Base-by-base conservation (phyloP, 2,329 filamentous ascomycete genomes). In the Salinomyces thailandicus region DNA sequence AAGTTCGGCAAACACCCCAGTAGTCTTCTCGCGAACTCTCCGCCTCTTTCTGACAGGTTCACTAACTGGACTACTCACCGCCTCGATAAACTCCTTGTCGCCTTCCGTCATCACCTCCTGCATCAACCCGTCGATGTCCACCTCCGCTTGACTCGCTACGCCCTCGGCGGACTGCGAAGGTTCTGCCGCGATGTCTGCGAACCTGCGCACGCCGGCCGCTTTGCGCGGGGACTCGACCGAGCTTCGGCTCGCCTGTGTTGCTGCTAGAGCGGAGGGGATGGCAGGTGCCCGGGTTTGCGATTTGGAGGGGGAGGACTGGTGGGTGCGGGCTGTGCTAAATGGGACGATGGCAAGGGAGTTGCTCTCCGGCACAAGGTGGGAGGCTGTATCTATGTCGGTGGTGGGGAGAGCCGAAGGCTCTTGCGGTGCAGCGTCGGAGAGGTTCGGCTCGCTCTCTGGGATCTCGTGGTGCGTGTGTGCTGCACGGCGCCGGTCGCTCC, bases 251-350 rank as follows among this genome's bases (percentile, higher is more conserved):
- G 42, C 46, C 34, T 54, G 55, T 20, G 44, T 44, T n/a, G n/a
- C n/a, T n/a, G n/a, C n/a, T n/a, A n/a, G n/a, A n/a, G 6, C 38
- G 38, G 7, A 39, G 33, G 19, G 31, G 15, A 6, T 5, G 30
- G 5, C 9, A 36, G 6, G 29, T 39, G 14, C 26, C 33, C 2
- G 52, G 49, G n/a, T 50, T 39, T 41, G 17, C 43, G 56, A 12
- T 16, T n/a, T 24, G 22, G 22, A 26, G 22, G 22, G 22, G 22
- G 22, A 26, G 22, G 22, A 26, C 22, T 26, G 22, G 22, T 26
- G 22, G 2, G 64, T 62, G 31, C 52, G 55, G 13, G 62, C 63
- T n/a, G 62, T 59, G 4, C 54, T 54, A 37, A 48, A 58, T 2
- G 47, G 47, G 12, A 35, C 44, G n/a, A n/a, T n/a, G n/a, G n/a